Percentiles rank a stretch among this genome's conserved stretches.
Conservation (phyloP, 2,329 filamentous ascomycete genomes). For the Pseudogymnoascus sp. region DNA sequence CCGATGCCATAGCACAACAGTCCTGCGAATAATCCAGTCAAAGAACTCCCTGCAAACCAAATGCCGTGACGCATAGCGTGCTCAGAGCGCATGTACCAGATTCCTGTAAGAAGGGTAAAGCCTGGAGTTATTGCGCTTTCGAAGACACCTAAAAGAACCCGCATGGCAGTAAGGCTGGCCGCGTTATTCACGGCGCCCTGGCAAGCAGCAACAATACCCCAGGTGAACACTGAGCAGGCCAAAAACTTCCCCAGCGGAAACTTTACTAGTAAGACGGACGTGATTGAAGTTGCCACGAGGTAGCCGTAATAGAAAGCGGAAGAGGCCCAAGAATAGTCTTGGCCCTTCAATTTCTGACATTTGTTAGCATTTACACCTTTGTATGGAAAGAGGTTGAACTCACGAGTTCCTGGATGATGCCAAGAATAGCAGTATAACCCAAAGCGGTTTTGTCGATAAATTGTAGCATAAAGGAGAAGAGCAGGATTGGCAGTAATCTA, state of each 20-base stretch:
- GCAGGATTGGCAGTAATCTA: slow-evolving; percentile 33
- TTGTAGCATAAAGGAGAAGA: slow-evolving; percentile 22
- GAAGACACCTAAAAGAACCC: not conserved
- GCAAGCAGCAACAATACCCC: too few species aligned
- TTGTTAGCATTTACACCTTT: not conserved
- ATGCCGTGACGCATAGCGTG: slow-evolving; percentile 27
- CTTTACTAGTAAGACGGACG: slow-evolving; percentile 23
- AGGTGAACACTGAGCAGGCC: too few species aligned
- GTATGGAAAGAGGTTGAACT: slow-evolving; percentile 38
- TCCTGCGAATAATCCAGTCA: slow-evolving; percentile 15
- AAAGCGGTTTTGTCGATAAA: slow-evolving; percentile 17
- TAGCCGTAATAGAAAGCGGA: slow-evolving; percentile 28
- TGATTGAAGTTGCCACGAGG: slow-evolving; percentile 12
- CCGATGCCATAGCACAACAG: slow-evolving; percentile 17
- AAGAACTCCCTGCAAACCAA: slow-evolving; percentile 20
- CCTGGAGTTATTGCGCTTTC: not conserved
- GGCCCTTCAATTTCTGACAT: slow-evolving; percentile 37
- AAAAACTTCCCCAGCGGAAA: slow-evolving; percentile 19
- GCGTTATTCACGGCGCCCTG: slow-evolving; percentile 18
- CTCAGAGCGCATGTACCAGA: slow-evolving; percentile 29
- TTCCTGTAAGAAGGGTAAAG: too few species aligned
- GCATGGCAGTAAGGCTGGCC: not conserved
- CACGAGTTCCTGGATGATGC: slow-evolving; percentile 37
- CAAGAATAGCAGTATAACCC: slow-evolving; percentile 1
- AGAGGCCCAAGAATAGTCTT: slow-evolving; percentile 43